These are phyloP conservation scores for Colletotrichum graminicola DNA, from an alignment of 2,329 filamentous ascomycete genomes.

Conservation along the genomic window DNA sequence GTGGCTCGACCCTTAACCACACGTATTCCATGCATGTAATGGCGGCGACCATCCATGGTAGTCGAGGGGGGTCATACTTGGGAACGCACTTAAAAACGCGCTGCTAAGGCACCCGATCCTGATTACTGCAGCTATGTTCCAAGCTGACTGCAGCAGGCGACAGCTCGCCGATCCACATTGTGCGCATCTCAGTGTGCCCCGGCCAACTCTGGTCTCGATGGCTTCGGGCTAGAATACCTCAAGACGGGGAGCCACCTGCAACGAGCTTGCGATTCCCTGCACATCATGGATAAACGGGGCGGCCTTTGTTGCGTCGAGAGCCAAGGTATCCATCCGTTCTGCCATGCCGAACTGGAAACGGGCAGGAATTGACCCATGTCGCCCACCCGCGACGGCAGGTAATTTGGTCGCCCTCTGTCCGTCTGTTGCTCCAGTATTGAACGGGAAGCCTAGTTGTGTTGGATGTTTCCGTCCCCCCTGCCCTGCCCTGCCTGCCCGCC, in stretches of 20 bases:
- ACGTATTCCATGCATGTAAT: conserved; percentile 27
- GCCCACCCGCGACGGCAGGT: conserved; percentile 7
- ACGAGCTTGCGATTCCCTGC: conserved; percentile 10
- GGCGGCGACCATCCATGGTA: background rate
- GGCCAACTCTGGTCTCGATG: conserved; percentile 12
- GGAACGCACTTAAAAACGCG: conserved; percentile 13
- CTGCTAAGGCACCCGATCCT: conserved; percentile 20
- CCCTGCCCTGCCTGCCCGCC: conserved; percentile 15
- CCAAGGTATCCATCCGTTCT: background rate
- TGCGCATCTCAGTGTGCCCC: conserved; percentile 27
- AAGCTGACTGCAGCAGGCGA: conserved; percentile 24
- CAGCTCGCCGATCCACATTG: conserved; percentile 30
- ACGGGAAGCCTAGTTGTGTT: background rate
- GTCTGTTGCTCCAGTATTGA: background rate
- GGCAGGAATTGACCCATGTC: conserved; percentile 7
- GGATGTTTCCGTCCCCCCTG: background rate
- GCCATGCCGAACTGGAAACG: background rate
- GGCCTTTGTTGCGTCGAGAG: background rate
- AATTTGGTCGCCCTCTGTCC: background rate
- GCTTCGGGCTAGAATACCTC: background rate
- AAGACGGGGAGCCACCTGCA: conserved; percentile 14
- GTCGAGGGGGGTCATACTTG: conserved; percentile 11
- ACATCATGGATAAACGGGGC: conserved; percentile 6
- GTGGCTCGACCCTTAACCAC: conserved; percentile 14
- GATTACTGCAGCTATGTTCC: conserved; percentile 30